phyloP scores from a whole-genome alignment of 2,329 filamentous ascomycete genomes.

The Fusarium sp. region DNA sequence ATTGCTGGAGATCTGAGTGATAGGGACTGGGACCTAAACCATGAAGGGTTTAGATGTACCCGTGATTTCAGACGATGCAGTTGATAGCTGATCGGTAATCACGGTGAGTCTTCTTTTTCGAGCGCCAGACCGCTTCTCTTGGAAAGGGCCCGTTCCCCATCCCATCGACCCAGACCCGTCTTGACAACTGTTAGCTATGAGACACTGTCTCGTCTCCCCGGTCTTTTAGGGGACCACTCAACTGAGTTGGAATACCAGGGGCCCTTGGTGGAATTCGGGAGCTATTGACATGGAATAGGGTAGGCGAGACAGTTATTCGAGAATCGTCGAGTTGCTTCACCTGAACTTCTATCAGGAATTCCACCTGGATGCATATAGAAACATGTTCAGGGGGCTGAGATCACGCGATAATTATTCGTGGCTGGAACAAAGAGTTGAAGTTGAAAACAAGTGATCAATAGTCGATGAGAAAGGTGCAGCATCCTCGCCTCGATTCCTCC shows the following conservation, averaged over 20 bases:
- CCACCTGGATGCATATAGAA: neutral
- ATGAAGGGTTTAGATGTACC: conserved; percentile 17
- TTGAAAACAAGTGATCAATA: conserved; percentile 8
- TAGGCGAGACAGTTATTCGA: conserved; percentile 13
- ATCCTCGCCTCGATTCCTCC: conserved; percentile 1
- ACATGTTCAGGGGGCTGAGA: conserved; percentile 5
- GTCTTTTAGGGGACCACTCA: conserved; percentile 8
- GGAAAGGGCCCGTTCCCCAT: conserved; percentile 38
- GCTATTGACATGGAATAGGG: conserved; percentile 30
- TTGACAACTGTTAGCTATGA: conserved; percentile 39
- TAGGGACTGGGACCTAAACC: neutral
- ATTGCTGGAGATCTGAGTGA: conserved; percentile 29
- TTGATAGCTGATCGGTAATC: conserved; percentile 33
- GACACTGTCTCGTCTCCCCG: conserved; percentile 29
- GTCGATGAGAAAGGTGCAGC: neutral
- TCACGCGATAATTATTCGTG: conserved; percentile 23
- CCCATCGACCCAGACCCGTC: too few species aligned
- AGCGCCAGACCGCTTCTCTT: conserved; percentile 44
- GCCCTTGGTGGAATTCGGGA: conserved; percentile 6
- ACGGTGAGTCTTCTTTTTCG: conserved; percentile 19
- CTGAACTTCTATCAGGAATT: neutral
- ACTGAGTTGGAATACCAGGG: conserved; percentile 14
- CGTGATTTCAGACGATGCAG: conserved; percentile 36
- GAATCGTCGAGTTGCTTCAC: neutral
- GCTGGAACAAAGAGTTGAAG: neutral